phyloP scores from a whole-genome alignment of 2,329 filamentous ascomycete genomes.

The Neoarthrinium moseri region DNA sequence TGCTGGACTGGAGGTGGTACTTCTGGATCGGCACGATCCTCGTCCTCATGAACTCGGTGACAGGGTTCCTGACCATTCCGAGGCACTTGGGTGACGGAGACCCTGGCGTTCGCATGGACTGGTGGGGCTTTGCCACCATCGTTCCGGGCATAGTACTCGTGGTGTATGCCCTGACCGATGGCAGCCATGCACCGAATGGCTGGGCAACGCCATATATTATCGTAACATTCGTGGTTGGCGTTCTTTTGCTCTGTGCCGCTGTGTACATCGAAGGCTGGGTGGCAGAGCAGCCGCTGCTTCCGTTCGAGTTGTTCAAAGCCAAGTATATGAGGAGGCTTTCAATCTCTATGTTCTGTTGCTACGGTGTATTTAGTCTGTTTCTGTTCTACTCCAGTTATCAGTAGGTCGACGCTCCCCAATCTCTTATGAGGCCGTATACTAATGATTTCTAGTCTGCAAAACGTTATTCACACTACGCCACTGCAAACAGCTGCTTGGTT shows the following conservation, averaged over 20 bases:
- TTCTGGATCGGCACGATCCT: conserved; percentile 62
- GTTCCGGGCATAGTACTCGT: conserved; percentile 66
- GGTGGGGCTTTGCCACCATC: conserved; percentile 59
- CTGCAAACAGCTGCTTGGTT: conserved; percentile 69
- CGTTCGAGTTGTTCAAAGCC: conserved; percentile 66
- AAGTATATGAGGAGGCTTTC: conserved; percentile 67
- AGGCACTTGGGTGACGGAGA: conserved; percentile 22
- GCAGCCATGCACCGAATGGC: conserved; percentile 63
- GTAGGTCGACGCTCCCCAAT: conserved; percentile 17
- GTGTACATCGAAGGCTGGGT: conserved; percentile 74
- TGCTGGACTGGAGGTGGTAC: conserved; percentile 62
- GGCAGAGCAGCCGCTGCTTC: conserved; percentile 65
- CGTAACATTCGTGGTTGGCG: conserved; percentile 61
- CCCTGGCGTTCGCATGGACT: conserved; percentile 63
- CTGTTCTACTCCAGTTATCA: conserved; percentile 63
- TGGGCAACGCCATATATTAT: conserved; percentile 76
- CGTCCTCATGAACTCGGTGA: conserved; percentile 19
- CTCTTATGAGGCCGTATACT: background rate
- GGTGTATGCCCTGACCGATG: conserved; percentile 74
- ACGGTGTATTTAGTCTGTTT: conserved; percentile 68
- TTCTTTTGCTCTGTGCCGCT: conserved; percentile 56
- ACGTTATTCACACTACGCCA: conserved; percentile 57
- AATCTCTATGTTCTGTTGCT: conserved; percentile 61
- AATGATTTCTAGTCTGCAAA: conserved; percentile 48
- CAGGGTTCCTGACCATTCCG: conserved; percentile 26